These are phyloP conservation scores for Primulina huaijiensis DNA, from an alignment of 257 asterid species.

Conservation along the genomic window DNA sequence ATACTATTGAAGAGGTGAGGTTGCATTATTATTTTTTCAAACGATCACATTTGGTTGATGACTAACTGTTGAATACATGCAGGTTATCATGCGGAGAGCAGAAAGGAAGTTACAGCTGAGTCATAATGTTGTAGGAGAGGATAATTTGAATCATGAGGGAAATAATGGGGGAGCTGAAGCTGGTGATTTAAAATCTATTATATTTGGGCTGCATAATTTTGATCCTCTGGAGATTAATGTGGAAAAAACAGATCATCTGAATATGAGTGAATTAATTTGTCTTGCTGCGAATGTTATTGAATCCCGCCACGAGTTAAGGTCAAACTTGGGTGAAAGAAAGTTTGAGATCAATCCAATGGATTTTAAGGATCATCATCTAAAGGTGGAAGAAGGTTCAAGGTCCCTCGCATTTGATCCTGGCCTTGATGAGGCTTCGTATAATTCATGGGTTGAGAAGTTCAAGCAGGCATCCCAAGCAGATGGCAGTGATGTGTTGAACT, in stretches of 20 bases:
- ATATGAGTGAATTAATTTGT: slow-evolving; percentile 42
- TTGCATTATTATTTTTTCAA: neutral
- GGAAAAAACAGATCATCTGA: slow-evolving; percentile 46
- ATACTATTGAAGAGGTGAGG: slow-evolving; percentile 84
- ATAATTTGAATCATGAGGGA: slow-evolving; percentile 44
- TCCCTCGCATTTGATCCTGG: slow-evolving; percentile 49
- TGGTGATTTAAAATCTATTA: slow-evolving; percentile 71
- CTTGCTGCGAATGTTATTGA: slow-evolving; percentile 61
- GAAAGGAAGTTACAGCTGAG: slow-evolving; percentile 82
- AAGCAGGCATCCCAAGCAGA: slow-evolving; percentile 51
- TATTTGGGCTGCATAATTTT: slow-evolving; percentile 73
- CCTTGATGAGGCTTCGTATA: slow-evolving; percentile 77
- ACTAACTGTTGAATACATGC: slow-evolving; percentile 32
- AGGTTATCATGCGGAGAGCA: slow-evolving; percentile 92
- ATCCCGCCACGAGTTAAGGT: slow-evolving; percentile 45
- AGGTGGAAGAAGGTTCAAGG: slow-evolving; percentile 38
- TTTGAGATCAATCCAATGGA: slow-evolving; percentile 58
- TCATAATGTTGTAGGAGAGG: slow-evolving; percentile 77
- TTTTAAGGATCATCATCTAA: slow-evolving; percentile 35
- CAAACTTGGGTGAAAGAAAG: slow-evolving; percentile 45
- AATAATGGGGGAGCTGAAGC: slow-evolving; percentile 56
- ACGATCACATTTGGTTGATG: slow-evolving; percentile 17
- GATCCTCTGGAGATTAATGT: slow-evolving; percentile 53
- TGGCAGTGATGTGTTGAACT: slow-evolving; percentile 33
- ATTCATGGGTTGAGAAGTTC: slow-evolving; percentile 83